These are phyloP conservation scores for Exophiala aquamarina DNA, from an alignment of 2,329 filamentous ascomycete species.

Conservation along the genomic window DNA sequence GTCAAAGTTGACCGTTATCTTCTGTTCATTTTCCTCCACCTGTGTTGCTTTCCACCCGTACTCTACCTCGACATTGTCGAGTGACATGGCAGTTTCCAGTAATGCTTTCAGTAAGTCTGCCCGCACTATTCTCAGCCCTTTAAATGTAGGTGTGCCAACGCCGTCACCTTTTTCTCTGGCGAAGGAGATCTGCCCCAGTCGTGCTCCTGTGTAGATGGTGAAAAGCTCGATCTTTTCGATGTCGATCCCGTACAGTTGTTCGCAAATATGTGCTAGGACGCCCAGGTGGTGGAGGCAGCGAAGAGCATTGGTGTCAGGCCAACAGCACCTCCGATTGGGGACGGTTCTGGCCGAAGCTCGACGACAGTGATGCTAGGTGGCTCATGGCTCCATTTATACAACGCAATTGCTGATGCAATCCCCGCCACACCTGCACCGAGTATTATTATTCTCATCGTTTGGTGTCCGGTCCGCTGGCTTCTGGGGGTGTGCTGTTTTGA, in stretches of 20 bases:
- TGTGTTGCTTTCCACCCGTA: slow-evolving; percentile 27
- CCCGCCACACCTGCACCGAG: slow-evolving; percentile 19
- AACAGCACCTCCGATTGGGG: slow-evolving; percentile 49
- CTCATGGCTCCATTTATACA: slow-evolving; percentile 14
- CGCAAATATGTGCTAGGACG: slow-evolving; percentile 46
- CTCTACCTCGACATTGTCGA: slow-evolving; percentile 28
- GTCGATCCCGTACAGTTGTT: slow-evolving; percentile 44
- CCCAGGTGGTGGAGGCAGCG: slow-evolving; percentile 52
- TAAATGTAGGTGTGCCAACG: slow-evolving; percentile 26
- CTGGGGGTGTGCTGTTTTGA: too few relatives aligned
- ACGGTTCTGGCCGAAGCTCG: slow-evolving; percentile 32
- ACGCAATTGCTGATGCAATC: slow-evolving; percentile 12
- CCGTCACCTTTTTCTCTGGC: slow-evolving; percentile 10
- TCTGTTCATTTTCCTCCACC: slow-evolving; percentile 27
- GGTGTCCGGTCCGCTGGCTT: too few relatives aligned
- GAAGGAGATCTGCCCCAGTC: slow-evolving; percentile 15
- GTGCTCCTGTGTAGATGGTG: slow-evolving; percentile 33
- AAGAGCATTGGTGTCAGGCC: slow-evolving; percentile 62
- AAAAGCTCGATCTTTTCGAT: slow-evolving; percentile 53
- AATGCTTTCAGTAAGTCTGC: slow-evolving; percentile 32
- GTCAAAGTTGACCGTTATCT: slow-evolving; percentile 30
- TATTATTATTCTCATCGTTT: slow-evolving; percentile 19
- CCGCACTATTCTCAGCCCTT: slow-evolving; percentile 34
- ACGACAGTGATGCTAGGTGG: slow-evolving; percentile 25
- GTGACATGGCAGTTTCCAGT: slow-evolving; percentile 24